Percentiles rank a stretch among this genome's conserved stretches.
Evolutionary conservation across 805 yeast species (phyloP).

Genomic region (Barnettozyma sucrosica): DNA sequence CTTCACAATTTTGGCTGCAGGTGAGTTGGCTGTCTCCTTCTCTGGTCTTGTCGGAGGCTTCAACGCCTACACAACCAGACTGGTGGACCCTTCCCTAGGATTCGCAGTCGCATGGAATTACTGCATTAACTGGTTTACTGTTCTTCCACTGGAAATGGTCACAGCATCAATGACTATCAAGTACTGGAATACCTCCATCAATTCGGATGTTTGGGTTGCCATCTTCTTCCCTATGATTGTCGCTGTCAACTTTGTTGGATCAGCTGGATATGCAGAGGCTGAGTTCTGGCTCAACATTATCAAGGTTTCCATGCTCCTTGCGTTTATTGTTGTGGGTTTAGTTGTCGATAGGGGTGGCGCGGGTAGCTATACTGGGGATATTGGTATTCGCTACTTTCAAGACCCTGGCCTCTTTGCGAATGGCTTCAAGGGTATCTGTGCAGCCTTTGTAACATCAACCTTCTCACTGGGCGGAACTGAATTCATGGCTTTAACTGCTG

Average conservation of each 20-base stretch:
- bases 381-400: constrained; percentile 57
- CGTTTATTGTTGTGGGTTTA: constrained; percentile 51
- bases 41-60: constrained; percentile 35
- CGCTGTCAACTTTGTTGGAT: constrained; percentile 51
- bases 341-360: constrained; percentile 57
- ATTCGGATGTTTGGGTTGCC: constrained; percentile 51
- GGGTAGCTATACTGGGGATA: constrained; percentile 40
- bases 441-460: constrained; percentile 56
- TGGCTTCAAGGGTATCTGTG: constrained; percentile 57
- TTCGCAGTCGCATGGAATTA: constrained; percentile 59
- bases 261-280: constrained; percentile 64
- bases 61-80: constrained; percentile 31
- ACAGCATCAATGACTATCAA: constrained; percentile 48
- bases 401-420: constrained; percentile 45
- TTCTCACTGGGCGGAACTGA: constrained; percentile 66
- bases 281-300: constrained; percentile 51
- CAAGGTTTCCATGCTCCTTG: constrained; percentile 53
- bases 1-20: constrained; percentile 55
- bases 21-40: constrained; percentile 40
- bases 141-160: constrained; percentile 49
- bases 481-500: constrained; percentile 58
- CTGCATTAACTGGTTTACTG: constrained; percentile 49
- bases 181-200: constrained; percentile 38
- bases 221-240: constrained; percentile 48
- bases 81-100: constrained; percentile 50